Evolutionary conservation across 2,329 filamentous ascomycete genomes (phyloP).

Genomic region (Aaosphaeria arxii): DNA sequence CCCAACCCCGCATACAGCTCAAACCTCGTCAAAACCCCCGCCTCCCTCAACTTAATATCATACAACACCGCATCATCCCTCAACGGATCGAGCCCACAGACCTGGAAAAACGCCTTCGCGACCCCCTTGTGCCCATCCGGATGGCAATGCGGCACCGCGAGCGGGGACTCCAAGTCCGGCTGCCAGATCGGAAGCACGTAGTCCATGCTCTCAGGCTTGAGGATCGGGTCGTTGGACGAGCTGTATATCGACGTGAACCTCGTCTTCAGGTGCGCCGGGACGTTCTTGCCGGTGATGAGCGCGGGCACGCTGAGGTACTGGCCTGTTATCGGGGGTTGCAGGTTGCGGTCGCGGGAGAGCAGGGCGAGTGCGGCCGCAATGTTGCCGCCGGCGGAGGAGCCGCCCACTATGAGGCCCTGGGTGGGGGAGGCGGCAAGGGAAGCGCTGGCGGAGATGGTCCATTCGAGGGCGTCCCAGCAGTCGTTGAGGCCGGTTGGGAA

Average conservation of each 20-base stretch:
- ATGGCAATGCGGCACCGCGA: conserved; percentile 33
- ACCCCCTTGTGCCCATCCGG: conserved; percentile 37
- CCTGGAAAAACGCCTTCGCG: conserved; percentile 47
- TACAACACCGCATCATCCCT: conserved; percentile 51
- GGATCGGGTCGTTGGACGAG: conserved; percentile 18
- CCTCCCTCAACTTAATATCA: conserved; percentile 38
- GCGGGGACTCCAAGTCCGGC: conserved; percentile 22
- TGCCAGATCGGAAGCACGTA: conserved; percentile 18
- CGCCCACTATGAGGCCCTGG: conserved; percentile 50
- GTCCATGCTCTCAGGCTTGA: conserved; percentile 3
- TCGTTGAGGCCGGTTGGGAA: conserved; percentile 52
- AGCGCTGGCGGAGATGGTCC: conserved; percentile 33
- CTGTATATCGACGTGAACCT: conserved; percentile 41
- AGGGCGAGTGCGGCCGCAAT: conserved; percentile 49
- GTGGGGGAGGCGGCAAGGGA: conserved; percentile 40
- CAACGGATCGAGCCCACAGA: conserved; percentile 49
- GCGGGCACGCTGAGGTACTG: conserved; percentile 47
- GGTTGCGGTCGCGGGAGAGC: conserved; percentile 39
- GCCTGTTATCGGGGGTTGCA: conserved; percentile 45
- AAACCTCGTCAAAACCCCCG: conserved; percentile 39
- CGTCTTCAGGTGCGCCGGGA: conserved; percentile 39
- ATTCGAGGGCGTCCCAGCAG: conserved; percentile 45
- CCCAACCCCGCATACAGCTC: conserved; percentile 43
- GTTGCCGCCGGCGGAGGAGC: conserved; percentile 53
- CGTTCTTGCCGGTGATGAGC: conserved; percentile 39